A percentile compares a stretch with the other conserved stretches of the same genome.
phyloP scores from a whole-genome alignment of 345 rosid species.

The Leavenworthia alabamica region DNA sequence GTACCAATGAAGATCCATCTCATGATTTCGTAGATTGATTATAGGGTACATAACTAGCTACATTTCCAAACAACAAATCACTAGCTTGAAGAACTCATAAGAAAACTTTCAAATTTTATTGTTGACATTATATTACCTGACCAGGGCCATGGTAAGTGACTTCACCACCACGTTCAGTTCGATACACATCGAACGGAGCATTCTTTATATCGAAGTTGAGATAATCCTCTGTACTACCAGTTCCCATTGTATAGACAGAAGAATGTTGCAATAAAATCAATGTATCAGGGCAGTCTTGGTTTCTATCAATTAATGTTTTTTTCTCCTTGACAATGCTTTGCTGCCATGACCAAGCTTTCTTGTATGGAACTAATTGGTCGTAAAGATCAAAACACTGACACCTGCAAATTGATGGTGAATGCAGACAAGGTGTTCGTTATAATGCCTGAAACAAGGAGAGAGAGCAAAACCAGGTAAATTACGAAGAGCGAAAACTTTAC shows the following conservation, averaged over 20 bases:
- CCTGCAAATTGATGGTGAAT: conserved; percentile 25
- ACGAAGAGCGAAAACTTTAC: conserved; percentile 14
- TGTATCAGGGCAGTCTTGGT: conserved; percentile 53
- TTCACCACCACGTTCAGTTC: conserved; percentile 87
- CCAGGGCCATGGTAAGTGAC: conserved; percentile 96
- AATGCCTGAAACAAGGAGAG: conserved; percentile 24
- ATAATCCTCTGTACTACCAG: conserved; percentile 49
- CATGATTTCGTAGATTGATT: conserved; percentile 75
- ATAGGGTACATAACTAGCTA: conserved; percentile 89
- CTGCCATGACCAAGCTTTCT: conserved; percentile 76
- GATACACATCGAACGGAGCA: conserved; percentile 60
- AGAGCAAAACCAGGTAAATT: not conserved
- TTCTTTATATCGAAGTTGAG: conserved; percentile 52
- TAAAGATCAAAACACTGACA: conserved; percentile 66
- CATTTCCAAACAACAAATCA: conserved; percentile 16
- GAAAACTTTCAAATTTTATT: not conserved
- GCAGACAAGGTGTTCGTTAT: conserved; percentile 30
- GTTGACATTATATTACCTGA: conserved; percentile 58
- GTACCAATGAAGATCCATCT: conserved; percentile 96
- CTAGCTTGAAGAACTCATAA: not conserved
- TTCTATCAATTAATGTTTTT: conserved; percentile 36
- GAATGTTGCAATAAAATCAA: conserved; percentile 58
- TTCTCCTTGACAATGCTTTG: conserved; percentile 49
- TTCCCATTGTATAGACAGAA: conserved; percentile 72
- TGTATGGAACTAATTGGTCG: conserved; percentile 55